Conservation (phyloP, 2,329 filamentous ascomycete species). For the Pseudogymnoascus sp. region DNA sequence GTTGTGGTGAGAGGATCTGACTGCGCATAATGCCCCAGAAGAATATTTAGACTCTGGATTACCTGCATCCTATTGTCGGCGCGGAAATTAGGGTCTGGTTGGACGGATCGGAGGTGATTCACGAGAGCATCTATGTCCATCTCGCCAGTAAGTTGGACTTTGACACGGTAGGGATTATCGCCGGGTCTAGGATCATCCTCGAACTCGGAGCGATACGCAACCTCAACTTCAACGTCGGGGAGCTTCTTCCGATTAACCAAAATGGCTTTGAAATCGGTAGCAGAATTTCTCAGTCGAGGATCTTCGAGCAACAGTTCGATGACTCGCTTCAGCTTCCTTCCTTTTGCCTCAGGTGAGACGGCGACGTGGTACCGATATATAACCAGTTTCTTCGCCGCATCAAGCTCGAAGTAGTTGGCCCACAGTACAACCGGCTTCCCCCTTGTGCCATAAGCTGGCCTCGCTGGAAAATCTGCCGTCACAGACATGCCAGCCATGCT, state of each 20-base stretch:
- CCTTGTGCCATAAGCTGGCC: constrained; percentile 20
- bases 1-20: constrained; percentile 28
- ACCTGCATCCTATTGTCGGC: constrained; percentile 34
- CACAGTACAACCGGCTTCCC: constrained; percentile 23
- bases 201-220: constrained; percentile 12
- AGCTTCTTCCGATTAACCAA: constrained; percentile 3
- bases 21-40: constrained; percentile 41
- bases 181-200: constrained; percentile 13
- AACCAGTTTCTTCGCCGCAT: constrained; percentile 17
- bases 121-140: constrained; percentile 12
- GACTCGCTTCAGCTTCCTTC: constrained; percentile 22
- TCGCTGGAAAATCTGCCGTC: constrained; percentile 10
- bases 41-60: constrained; percentile 48
- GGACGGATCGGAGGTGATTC: constrained; percentile 10
- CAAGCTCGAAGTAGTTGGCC: constrained; percentile 25
- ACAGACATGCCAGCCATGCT: constrained; percentile 9
- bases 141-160: constrained; percentile 16
- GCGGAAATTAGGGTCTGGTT: constrained; percentile 7
- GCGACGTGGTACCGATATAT: constrained; percentile 25
- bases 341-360: constrained; percentile 17
- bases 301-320: constrained; percentile 25
- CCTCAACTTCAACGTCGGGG: neutral
- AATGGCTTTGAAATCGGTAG: constrained; percentile 22
- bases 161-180: constrained; percentile 12
- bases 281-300: constrained; percentile 12